Percentiles rank a stretch among this genome's conserved stretches.
phyloP scores from a whole-genome alignment of 108 stramenopile species.

The Pseudonitzschia delicatissima region DNA sequence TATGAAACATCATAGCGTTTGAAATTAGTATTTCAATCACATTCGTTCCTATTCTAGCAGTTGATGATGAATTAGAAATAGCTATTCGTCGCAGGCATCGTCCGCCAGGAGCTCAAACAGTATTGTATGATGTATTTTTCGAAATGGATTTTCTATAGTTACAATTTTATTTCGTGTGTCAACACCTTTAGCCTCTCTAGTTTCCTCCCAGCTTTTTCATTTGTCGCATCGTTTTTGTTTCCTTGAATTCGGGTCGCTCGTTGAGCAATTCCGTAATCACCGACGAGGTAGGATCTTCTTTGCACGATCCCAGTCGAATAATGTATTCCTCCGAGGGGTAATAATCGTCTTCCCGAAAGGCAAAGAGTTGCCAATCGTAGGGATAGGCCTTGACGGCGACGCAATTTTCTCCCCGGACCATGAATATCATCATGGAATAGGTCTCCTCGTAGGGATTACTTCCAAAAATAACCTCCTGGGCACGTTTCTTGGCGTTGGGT shows the following conservation, averaged over 20 bases:
- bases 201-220: constrained; percentile 36
- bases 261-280: constrained; percentile 60
- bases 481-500: constrained; percentile 67
- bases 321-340: constrained; percentile 37
- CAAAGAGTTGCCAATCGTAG: constrained; percentile 87
- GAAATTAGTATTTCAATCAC: too few relatives aligned
- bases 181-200: too few relatives aligned
- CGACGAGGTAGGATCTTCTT: constrained; percentile 61
- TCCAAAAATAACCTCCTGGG: constrained; percentile 64
- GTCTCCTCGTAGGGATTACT: constrained; percentile 62
- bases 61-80: too few relatives aligned
- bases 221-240: constrained; percentile 80
- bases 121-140: too few relatives aligned
- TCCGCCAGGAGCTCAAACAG: too few relatives aligned
- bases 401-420: constrained; percentile 75
- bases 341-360: constrained; percentile 65
- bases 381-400: constrained; percentile 81
- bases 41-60: too few relatives aligned
- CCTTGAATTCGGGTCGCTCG: constrained; percentile 65
- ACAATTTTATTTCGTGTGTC: too few relatives aligned
- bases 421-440: constrained; percentile 55
- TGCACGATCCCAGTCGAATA: constrained; percentile 65
- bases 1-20: too few relatives aligned
- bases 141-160: too few relatives aligned
- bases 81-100: too few relatives aligned